phyloP scores from a whole-genome alignment of 176 grass and related monocot species.

The Alopecurus myosuroides region DNA sequence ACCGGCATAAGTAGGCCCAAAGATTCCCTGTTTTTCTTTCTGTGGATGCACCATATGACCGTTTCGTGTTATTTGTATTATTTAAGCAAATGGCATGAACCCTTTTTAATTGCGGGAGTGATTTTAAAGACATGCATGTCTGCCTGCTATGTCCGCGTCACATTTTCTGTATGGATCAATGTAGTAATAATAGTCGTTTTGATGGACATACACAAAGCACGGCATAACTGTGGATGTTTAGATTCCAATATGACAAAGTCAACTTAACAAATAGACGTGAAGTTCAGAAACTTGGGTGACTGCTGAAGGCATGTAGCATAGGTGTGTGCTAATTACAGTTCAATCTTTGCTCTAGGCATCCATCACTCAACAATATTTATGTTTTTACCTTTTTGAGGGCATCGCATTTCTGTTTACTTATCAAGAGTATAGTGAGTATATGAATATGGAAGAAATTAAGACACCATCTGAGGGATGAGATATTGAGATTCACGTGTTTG shows the following conservation, averaged over 20 bases:
- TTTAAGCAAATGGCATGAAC: not conserved
- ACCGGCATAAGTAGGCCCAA: not conserved
- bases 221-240: not conserved
- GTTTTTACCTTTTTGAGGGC: not conserved
- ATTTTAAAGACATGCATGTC: not conserved
- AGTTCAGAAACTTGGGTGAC: not conserved
- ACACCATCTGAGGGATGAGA: not conserved
- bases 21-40: not conserved
- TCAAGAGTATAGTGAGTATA: not conserved
- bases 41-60: not conserved
- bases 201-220: not conserved
- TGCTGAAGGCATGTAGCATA: not conserved
- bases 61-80: not conserved
- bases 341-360: not conserved
- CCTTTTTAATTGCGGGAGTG: not conserved
- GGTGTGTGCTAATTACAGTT: not conserved
- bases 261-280: no score
- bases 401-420: not conserved
- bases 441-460: not conserved
- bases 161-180: not conserved
- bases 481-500: not conserved
- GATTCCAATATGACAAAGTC: not conserved
- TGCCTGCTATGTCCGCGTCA: not conserved
- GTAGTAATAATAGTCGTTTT: not conserved
- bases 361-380: no score